Percentiles rank a stretch among this genome's conserved stretches.
phyloP scores from a whole-genome alignment of 306 rosid genomes.

The Cicer judaicum region DNA sequence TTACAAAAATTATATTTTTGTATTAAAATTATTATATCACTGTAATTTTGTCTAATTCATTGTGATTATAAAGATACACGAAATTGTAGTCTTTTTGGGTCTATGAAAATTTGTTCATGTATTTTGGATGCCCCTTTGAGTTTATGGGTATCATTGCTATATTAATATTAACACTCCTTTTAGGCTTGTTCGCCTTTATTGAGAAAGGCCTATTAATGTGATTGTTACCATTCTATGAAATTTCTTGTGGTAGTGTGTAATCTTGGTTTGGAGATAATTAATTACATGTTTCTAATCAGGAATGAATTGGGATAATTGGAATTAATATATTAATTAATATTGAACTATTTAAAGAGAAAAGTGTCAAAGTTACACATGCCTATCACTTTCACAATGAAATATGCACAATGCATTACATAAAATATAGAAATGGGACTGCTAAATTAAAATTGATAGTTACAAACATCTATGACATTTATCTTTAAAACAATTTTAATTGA shows the following conservation, averaged over 20 bases:
- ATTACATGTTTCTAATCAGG: neutral
- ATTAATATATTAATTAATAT: neutral
- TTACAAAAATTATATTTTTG: too few species aligned
- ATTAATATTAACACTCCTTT: slow-evolving; percentile 39
- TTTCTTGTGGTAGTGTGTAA: neutral
- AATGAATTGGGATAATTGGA: neutral
- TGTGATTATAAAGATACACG: neutral
- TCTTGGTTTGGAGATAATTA: slow-evolving; percentile 25
- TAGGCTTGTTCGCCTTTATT: slow-evolving; percentile 39
- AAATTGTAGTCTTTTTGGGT: slow-evolving; percentile 33
- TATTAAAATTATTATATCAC: too few species aligned
- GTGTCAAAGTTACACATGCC: neutral
- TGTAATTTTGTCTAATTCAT: too few species aligned
- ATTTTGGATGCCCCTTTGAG: slow-evolving; percentile 23
- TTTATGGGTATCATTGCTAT: slow-evolving; percentile 30
- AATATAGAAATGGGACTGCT: too few species aligned
- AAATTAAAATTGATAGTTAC: too few species aligned
- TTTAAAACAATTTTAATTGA: too few species aligned
- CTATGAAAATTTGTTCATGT: slow-evolving; percentile 27
- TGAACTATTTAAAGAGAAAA: neutral
- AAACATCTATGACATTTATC: too few species aligned
- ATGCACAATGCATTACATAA: too few species aligned
- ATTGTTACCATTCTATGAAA: slow-evolving; percentile 22
- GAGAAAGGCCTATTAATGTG: slow-evolving; percentile 41
- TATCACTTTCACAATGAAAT: neutral